Evolutionary conservation across 306 rosid genomes (phyloP).

Genomic region (Boehmeria nivea): DNA sequence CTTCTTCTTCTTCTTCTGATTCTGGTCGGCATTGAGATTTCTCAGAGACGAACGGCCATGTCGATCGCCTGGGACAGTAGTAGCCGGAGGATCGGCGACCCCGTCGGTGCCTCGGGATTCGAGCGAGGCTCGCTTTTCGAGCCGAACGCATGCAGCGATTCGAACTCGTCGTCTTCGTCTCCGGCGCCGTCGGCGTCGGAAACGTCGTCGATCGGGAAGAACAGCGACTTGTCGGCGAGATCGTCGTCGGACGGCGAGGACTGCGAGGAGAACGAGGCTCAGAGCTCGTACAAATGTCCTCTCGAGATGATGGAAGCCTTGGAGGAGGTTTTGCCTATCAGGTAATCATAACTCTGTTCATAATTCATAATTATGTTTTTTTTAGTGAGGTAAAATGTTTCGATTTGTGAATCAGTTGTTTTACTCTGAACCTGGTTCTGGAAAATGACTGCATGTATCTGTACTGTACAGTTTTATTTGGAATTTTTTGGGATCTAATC

Average conservation of each 20-base stretch:
- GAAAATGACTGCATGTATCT: neutral
- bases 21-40: neutral
- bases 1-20: neutral
- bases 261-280: slow-evolving; percentile 51
- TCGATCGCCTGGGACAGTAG: slow-evolving; percentile 25
- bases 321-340: slow-evolving; percentile 75
- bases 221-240: slow-evolving; percentile 59
- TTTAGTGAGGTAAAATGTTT: too few relatives aligned
- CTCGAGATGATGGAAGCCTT: slow-evolving; percentile 64
- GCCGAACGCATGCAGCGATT: slow-evolving; percentile 14
- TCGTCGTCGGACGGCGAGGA: slow-evolving; percentile 49
- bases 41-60: slow-evolving; percentile 13
- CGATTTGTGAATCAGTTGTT: neutral
- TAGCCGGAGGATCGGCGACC: slow-evolving; percentile 20
- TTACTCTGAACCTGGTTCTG: neutral
- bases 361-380: neutral
- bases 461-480: neutral
- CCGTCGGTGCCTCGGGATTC: slow-evolving; percentile 24
- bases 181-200: slow-evolving; percentile 35
- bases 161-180: slow-evolving; percentile 38
- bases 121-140: slow-evolving; percentile 23
- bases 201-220: slow-evolving; percentile 80
- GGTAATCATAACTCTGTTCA: slow-evolving; percentile 24
- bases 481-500: slow-evolving; percentile 1
- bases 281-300: slow-evolving; percentile 62